Evolutionary conservation across 2,329 filamentous ascomycete species (phyloP).

Genomic region (Ramularia endophylla): DNA sequence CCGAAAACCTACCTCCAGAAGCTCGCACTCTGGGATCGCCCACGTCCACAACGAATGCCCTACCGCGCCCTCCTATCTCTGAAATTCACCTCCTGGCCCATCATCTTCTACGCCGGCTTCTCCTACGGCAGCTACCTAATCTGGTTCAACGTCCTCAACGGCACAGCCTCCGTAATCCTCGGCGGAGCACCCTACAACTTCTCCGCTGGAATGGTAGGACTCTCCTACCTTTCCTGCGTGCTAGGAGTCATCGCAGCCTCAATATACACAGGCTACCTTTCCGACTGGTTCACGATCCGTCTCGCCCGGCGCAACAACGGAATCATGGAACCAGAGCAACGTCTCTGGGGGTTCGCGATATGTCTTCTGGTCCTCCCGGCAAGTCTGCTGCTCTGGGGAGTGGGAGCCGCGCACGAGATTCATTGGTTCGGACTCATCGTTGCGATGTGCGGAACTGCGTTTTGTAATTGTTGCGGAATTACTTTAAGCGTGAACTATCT

Average conservation of each 20-base stretch:
- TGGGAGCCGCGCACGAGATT: slow-evolving; percentile 40
- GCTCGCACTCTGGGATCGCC: slow-evolving; percentile 7
- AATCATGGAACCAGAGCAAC: slow-evolving; percentile 34
- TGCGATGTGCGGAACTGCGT: slow-evolving; percentile 41
- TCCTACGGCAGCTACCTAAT: slow-evolving; percentile 33
- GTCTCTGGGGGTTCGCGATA: slow-evolving; percentile 34
- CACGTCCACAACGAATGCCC: slow-evolving; percentile 25
- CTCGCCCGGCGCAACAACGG: slow-evolving; percentile 33
- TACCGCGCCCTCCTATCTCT: slow-evolving; percentile 28
- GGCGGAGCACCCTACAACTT: slow-evolving; percentile 31
- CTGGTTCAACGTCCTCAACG: slow-evolving; percentile 29
- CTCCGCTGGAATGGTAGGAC: slow-evolving; percentile 31
- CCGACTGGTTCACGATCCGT: slow-evolving; percentile 27
- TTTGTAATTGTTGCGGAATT: too few species aligned
- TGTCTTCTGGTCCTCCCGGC: slow-evolving; percentile 39
- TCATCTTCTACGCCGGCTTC: slow-evolving; percentile 35
- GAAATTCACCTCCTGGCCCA: slow-evolving; percentile 34
- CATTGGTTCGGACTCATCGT: slow-evolving; percentile 44
- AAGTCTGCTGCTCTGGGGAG: slow-evolving; percentile 40
- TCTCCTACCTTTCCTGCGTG: slow-evolving; percentile 30
- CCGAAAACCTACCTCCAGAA: too few species aligned
- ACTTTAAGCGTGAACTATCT: slow-evolving; percentile 40
- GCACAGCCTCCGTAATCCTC: slow-evolving; percentile 33
- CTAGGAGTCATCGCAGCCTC: slow-evolving; percentile 32
- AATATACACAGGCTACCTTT: slow-evolving; percentile 30